Evolutionary conservation across 2,329 filamentous ascomycete species (phyloP).

Genomic region (Diatrype stigma): DNA sequence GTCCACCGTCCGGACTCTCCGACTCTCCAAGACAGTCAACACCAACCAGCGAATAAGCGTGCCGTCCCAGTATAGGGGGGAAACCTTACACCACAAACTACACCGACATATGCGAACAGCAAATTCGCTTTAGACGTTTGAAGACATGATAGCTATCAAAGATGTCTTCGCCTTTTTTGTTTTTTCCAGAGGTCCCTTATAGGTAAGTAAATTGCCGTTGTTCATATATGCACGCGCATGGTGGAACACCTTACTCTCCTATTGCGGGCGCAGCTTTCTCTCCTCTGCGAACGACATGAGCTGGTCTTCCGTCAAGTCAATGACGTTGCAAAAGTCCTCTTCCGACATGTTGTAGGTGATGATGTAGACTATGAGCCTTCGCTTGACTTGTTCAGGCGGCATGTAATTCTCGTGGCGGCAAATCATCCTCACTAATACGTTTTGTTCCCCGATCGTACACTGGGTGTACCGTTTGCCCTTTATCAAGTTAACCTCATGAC

Average conservation of each 20-base stretch:
- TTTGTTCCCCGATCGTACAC: conserved; percentile 1
- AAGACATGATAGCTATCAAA: too few species aligned
- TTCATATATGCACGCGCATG: conserved; percentile 6
- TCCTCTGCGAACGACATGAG: conserved; percentile 4
- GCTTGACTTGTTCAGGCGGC: conserved; percentile 9
- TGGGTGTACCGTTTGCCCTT: conserved; percentile 5
- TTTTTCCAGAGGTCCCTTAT: background rate
- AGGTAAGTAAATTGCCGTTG: too few species aligned
- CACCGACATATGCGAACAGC: too few species aligned
- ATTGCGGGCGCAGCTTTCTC: conserved; percentile 4
- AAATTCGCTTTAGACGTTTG: too few species aligned
- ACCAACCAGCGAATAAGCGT: too few species aligned
- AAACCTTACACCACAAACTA: too few species aligned
- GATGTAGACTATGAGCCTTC: conserved; percentile 8
- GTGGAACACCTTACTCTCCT: conserved; percentile 10
- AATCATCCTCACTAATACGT: conserved; percentile 4
- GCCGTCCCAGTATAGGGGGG: too few species aligned
- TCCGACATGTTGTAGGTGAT: conserved; percentile 4
- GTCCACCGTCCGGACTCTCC: too few species aligned
- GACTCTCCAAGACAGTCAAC: too few species aligned
- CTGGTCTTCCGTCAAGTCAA: conserved; percentile 5
- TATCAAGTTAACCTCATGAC: conserved; percentile 9
- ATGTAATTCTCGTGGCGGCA: conserved; percentile 2
- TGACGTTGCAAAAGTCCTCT: conserved; percentile 5
- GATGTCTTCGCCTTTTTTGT: background rate